phyloP scores from a whole-genome alignment of 192 early-diverging fungal species.

The Backusella mclennaniae region DNA sequence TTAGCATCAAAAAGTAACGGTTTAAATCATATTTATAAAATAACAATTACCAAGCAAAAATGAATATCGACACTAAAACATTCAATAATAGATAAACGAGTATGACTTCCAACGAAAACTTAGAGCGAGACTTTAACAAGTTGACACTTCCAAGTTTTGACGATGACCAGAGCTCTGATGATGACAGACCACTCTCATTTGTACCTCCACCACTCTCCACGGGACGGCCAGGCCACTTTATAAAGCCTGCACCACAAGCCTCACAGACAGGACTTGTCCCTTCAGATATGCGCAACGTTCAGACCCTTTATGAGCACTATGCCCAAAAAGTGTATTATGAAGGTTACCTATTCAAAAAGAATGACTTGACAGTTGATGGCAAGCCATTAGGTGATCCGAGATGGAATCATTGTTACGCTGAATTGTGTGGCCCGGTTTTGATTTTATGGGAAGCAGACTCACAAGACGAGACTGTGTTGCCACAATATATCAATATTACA shows the following conservation, averaged over 20 bases:
- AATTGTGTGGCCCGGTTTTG: slow-evolving; percentile 68
- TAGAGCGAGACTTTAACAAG: background rate
- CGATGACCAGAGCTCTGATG: slow-evolving; percentile 10
- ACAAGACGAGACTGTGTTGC: slow-evolving; percentile 49
- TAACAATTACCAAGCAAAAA: background rate
- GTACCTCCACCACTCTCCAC: background rate
- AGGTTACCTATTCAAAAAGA: slow-evolving; percentile 73
- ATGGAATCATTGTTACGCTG: slow-evolving; percentile 74
- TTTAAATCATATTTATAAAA: background rate
- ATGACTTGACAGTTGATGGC: slow-evolving; percentile 60
- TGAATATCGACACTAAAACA: background rate
- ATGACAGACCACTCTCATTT: slow-evolving; percentile 12
- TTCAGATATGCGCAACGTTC: slow-evolving; percentile 43
- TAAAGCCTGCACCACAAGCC: slow-evolving; percentile 31
- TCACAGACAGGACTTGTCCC: slow-evolving; percentile 19
- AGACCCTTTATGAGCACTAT: slow-evolving; percentile 63
- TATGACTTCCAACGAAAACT: background rate
- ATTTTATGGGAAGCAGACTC: slow-evolving; percentile 54
- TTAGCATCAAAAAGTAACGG: background rate
- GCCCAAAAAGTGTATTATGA: slow-evolving; percentile 64
- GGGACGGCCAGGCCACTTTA: slow-evolving; percentile 23
- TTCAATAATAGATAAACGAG: background rate
- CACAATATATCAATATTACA: slow-evolving; percentile 76
- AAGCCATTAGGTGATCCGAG: slow-evolving; percentile 55
- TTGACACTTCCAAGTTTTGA: background rate